phyloP scores from a whole-genome alignment of 345 rosid species.

The Raphanus sativus region DNA sequence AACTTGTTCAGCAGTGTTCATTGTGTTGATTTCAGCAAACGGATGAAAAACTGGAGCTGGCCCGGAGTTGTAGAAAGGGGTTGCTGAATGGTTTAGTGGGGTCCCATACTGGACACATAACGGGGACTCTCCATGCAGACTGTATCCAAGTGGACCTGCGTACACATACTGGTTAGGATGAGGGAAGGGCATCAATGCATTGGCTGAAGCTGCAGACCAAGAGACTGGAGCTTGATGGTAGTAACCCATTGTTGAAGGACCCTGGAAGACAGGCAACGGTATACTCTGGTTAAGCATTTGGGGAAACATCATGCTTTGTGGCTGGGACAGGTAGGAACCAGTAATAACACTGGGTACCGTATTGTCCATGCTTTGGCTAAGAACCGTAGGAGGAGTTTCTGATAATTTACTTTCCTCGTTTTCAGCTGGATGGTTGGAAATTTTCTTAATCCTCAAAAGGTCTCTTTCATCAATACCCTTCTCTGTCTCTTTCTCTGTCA shows the following conservation, averaged over 20 bases:
- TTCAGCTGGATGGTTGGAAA: slow-evolving; percentile 37
- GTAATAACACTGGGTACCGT: slow-evolving; percentile 36
- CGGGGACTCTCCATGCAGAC: slow-evolving; percentile 58
- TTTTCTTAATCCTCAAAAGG: slow-evolving; percentile 35
- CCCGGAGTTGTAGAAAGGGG: slow-evolving; percentile 49
- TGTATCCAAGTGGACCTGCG: slow-evolving; percentile 57
- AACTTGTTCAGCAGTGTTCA: slow-evolving; percentile 43
- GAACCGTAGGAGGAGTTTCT: slow-evolving; percentile 43
- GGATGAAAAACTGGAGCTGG: slow-evolving; percentile 60
- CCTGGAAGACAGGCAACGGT: slow-evolving; percentile 58
- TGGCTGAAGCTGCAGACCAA: slow-evolving; percentile 68
- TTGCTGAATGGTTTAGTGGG: slow-evolving; percentile 47
- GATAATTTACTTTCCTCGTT: slow-evolving; percentile 34
- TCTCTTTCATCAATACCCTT: slow-evolving; percentile 26
- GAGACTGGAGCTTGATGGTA: slow-evolving; percentile 78
- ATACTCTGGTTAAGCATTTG: slow-evolving; percentile 45
- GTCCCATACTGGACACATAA: slow-evolving; percentile 68
- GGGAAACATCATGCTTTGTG: slow-evolving; percentile 44
- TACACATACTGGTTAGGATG: slow-evolving; percentile 66
- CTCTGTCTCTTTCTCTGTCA: slow-evolving; percentile 11
- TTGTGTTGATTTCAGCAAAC: slow-evolving; percentile 45
- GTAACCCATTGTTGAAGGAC: slow-evolving; percentile 73
- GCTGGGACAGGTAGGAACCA: slow-evolving; percentile 48
- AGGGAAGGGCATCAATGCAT: slow-evolving; percentile 59
- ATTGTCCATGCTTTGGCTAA: slow-evolving; percentile 40